Evolutionary conservation across 306 rosid species (phyloP), one percentile per base, ranked within the genome.

Genomic region (Quercus ilex): DNA sequence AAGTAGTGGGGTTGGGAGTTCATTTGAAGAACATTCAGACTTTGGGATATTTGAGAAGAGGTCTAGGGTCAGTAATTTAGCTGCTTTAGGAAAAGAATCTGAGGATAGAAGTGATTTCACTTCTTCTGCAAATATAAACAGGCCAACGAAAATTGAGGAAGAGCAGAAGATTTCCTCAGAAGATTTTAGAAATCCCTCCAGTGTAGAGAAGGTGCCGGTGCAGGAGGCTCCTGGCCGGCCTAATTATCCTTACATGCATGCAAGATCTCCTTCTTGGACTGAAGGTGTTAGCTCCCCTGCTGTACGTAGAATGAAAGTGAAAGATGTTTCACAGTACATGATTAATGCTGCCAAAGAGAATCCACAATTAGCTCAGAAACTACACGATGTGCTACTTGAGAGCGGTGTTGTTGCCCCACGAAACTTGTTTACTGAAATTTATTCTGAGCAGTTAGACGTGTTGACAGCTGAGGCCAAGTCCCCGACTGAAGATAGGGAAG

Each of bases 221-320:
- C 77, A 57, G 69, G 97, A 87, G 73, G 71, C 81, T 85, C 78
- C 85, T 12, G 81, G 84, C 38, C 83, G 88, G 81, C 83, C 92
- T 73, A 92, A 33, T 87, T 87, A 83, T 83, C 79, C 93, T 55
- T 72, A 78, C 79, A 57, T 55, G 28, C 99, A 84, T 81, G 82
- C 90, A 63, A 91, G 99, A 90, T 91, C 99, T 25, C 97, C 97
- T 81, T 90, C 99, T 67, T 95, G 99, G 99, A 95, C 94, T 18
- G 97, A 95, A 90, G 99, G 99, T 83, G 82, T 89, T 55, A 88
- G 93, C 83, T 93, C 97, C 57, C 97, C 99, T 69, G 94, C 91
- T 1, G 92, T 68, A 59, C 90, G 81, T 12, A 85, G 87, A 83
- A 93, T 78, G 97, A 89, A 91, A 84, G 96, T 92, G 76, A 93